Evolutionary conservation across 129 eudicot genomes (phyloP), one percentile per base, ranked within the genome.

Genomic region (Logfia minima): DNA sequence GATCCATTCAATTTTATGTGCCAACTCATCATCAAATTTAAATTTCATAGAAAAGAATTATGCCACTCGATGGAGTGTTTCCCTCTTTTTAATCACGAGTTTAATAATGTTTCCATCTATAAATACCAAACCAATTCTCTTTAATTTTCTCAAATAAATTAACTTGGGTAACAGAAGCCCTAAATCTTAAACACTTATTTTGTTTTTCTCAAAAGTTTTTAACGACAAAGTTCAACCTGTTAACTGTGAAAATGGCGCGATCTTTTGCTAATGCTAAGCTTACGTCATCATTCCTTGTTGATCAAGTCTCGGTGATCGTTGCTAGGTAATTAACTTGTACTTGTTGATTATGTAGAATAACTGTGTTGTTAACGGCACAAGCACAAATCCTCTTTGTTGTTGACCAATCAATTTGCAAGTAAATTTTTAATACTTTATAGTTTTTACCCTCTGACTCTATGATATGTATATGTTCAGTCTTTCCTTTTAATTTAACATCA

Each of bases 241-340:
- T 18, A 14, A 68, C 21, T 10, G 32, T 18, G 39, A n/a, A 43
- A 84, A 84, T 86, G 90, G 88, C 90, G 77, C 75, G 87, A 41
- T 84, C 94, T 76, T 63, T 89, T 77, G 82, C 91, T 14, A 77
- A 58, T 76, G 85, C 84, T 52, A 89, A 89, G 83, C 62, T 79
- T 45, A 28, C 84, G 76, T 80, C 88, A 21, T 70, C 91, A 52
- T 79, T 86, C 48, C 77, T 86, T 18, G 80, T 76, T 24, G 74
- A 86, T 41, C 68, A 71, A 72, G 35, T 86, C 80, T 41, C 3
- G 0, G 76, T 82, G 16, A 77, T 82, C 68, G 75, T 79, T 62
- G 62, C 67, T 72, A 82, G 89, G 89, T 85, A 68, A 24, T 11
- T 69, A 3, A 26, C 2, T 55, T 5, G 1, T 3, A 39, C 13